Conservation (phyloP, 139 green algal species). For the Picochlorum sp. region DNA sequence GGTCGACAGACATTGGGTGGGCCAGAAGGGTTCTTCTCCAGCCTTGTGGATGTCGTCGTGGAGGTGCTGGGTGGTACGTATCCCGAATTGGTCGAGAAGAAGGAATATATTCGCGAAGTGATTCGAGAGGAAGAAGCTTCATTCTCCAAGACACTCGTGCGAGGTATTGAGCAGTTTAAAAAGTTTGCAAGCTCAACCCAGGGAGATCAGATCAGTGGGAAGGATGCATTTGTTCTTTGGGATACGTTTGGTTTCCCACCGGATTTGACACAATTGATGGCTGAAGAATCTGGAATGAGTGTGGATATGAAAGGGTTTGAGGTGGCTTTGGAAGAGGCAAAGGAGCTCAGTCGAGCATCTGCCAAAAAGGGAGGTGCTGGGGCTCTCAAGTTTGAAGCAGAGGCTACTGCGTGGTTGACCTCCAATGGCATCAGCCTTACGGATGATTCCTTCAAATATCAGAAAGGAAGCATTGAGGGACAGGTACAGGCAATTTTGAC, state of each 20-base stretch:
- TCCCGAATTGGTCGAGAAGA: constrained; percentile 70
- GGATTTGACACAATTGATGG: constrained; percentile 94
- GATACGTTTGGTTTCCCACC: constrained; percentile 96
- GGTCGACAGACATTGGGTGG: constrained; percentile 70
- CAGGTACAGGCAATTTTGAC: constrained; percentile 69
- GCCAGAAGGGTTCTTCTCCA: constrained; percentile 71
- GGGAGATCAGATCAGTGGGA: constrained; percentile 20
- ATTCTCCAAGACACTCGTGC: constrained; percentile 85
- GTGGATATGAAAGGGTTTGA: constrained; percentile 72
- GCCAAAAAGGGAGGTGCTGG: constrained; percentile 39
- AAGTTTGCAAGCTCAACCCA: constrained; percentile 48
- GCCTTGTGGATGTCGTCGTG: constrained; percentile 77
- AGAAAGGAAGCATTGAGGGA: constrained; percentile 21
- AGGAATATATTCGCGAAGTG: constrained; percentile 59
- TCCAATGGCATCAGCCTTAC: constrained; percentile 47
- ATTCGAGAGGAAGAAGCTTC: constrained; percentile 82
- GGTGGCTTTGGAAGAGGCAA: constrained; percentile 69
- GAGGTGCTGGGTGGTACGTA: constrained; percentile 76
- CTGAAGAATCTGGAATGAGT: constrained; percentile 76
- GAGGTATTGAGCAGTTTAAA: constrained; percentile 91
- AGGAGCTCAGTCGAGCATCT: constrained; percentile 54
- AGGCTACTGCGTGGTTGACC: constrained; percentile 72
- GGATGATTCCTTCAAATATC: constrained; percentile 85
- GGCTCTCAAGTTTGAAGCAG: constrained; percentile 78
- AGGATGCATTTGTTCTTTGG: constrained; percentile 89